These are phyloP conservation scores for Phytophthora citrophthora DNA, from an alignment of 352 stramenopile genomes.

Conservation along the genomic window DNA sequence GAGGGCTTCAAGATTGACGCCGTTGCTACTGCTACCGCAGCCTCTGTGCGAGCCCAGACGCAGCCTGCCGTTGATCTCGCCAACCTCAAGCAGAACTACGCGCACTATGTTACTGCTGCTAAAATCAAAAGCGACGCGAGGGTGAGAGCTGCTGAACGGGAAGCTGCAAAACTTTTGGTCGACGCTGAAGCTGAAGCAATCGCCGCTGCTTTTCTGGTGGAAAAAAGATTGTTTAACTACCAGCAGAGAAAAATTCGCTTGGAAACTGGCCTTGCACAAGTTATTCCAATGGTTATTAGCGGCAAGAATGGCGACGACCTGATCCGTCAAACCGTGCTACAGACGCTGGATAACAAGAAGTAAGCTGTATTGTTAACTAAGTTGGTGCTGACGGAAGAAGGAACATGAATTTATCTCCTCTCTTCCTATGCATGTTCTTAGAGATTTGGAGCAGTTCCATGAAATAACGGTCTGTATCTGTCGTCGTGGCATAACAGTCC, in stretches of 20 bases:
- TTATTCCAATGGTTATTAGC: constrained; percentile 73
- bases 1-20: constrained; percentile 75
- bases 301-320: constrained; percentile 83
- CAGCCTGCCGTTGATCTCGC: constrained; percentile 60
- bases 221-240: constrained; percentile 87
- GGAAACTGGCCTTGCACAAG: constrained; percentile 59
- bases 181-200: constrained; percentile 68
- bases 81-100: constrained; percentile 61
- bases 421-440: too few species aligned
- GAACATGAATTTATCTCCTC: too few species aligned
- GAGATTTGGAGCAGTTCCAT: too few species aligned
- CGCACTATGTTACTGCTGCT: constrained; percentile 71
- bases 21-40: constrained; percentile 54
- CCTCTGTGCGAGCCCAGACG: constrained; percentile 64
- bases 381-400: too few species aligned
- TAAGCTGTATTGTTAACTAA: background rate
- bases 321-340: constrained; percentile 66
- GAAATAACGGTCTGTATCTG: too few species aligned
- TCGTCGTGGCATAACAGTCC: too few species aligned
- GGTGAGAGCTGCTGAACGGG: constrained; percentile 67
- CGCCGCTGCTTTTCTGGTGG: constrained; percentile 57
- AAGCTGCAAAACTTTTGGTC: constrained; percentile 57
- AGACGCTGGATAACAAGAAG: constrained; percentile 44
- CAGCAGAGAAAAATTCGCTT: constrained; percentile 74
- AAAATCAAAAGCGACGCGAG: constrained; percentile 66